These are phyloP conservation scores for Psidium friedrichsthalianum DNA, from an alignment of 345 rosid genomes.

Conservation along the genomic window DNA sequence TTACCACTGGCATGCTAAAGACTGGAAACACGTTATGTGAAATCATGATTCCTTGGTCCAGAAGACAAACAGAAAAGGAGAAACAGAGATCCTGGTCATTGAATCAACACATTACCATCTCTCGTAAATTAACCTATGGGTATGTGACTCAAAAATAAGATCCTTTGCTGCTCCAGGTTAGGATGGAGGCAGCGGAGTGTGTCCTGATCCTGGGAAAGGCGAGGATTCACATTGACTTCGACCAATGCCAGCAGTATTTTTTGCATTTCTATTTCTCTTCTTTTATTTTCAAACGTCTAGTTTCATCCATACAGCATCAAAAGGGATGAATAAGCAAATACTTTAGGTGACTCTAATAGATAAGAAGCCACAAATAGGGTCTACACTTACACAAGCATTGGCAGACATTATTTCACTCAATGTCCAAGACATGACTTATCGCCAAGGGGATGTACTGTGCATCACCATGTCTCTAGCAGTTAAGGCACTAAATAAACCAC, in stretches of 20 bases:
- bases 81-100: no score
- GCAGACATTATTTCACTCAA: background rate
- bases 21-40: no score
- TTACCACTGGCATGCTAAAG: no score
- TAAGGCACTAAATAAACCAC: background rate
- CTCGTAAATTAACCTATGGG: no score
- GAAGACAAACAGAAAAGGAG: no score
- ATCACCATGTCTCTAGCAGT: background rate
- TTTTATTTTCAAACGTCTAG: background rate
- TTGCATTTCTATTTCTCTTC: background rate
- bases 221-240: background rate
- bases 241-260: background rate
- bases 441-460: background rate
- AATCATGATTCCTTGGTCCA: no score
- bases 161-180: no score
- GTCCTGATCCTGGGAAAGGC: no score
- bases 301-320: background rate
- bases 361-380: background rate
- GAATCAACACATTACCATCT: no score
- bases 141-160: no score
- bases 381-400: background rate
- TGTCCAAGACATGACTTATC: background rate
- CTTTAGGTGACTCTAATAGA: background rate
- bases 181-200: no score
- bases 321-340: background rate